Evolutionary conservation across 176 grass and related monocot species (phyloP), one percentile per base, ranked within the genome.

Genomic region (Musa acuminata): DNA sequence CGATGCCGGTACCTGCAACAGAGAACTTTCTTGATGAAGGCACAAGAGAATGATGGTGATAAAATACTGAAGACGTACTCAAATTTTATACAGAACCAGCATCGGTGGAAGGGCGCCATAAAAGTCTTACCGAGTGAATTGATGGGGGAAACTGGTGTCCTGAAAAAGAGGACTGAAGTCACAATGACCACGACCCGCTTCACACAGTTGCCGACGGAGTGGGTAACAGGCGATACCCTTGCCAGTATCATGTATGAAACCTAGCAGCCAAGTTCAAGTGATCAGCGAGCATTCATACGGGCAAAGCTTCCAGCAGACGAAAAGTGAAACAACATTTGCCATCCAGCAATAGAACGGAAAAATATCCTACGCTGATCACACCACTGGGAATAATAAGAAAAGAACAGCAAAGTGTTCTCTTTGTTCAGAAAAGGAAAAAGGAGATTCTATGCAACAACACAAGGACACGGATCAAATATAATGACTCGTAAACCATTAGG

Each of bases 161-260:
- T 87, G 88, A 98, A 98, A 80, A 93, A 98, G 64, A 98, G 80
- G 80, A 98, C 88, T 0, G 88, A 93, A 11, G 88, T 85, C 66
- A 93, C 90, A 78, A 93, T 93, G 59, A 93, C 90, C 50, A 93
- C 90, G 13, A 97, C 87, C 49, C 86, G 87, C 72, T 91, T 97
- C 26, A 97, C 90, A 20, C 90, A 93, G 50, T 97, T 93, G 29
- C 86, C 93, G 27, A 93, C 90, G 3, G 90, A 93, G 49, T 93
- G 87, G 2, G 86, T 93, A 52, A 97, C 94, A 11, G 90, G 90
- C 1, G 94, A 93, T 26, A 93, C 90, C 75, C 82, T 87, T 8
- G 87, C 75, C 11, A 97, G 82, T 85, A 97, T 91, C 90, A 97
- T 97, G 76, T 93, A 93, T 70, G 90, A 97, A 69, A 93, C 90